These are phyloP conservation scores for Chaetomium olivaceum DNA, from an alignment of 2,329 filamentous ascomycete genomes.

Conservation along the genomic window DNA sequence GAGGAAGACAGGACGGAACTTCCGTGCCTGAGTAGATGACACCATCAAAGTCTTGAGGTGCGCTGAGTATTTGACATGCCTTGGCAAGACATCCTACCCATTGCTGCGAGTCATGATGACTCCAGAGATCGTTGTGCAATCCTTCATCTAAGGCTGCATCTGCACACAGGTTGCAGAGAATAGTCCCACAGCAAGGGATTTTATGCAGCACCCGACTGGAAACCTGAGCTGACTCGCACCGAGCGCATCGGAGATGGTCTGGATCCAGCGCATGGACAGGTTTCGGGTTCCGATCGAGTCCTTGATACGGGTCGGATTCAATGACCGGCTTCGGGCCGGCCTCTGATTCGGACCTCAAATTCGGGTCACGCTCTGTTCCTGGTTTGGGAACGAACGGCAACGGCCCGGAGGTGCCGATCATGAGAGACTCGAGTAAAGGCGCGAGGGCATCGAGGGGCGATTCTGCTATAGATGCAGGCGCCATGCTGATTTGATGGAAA, in stretches of 20 bases:
- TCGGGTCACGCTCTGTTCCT: not conserved
- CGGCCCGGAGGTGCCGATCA: not conserved
- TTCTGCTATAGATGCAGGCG: not conserved
- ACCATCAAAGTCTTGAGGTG: not conserved
- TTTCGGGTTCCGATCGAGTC: not conserved
- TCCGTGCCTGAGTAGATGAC: not conserved
- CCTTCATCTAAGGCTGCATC: not conserved
- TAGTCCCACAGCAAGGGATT: not conserved
- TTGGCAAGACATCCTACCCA: slow-evolving; percentile 14
- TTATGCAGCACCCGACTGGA: not conserved
- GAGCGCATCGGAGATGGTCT: not conserved
- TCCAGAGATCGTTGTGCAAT: slow-evolving; percentile 4
- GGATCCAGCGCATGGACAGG: too few species aligned
- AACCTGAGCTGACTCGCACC: not conserved
- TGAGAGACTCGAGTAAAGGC: slow-evolving; percentile 7
- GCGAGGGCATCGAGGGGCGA: slow-evolving; percentile 8
- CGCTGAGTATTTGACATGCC: not conserved
- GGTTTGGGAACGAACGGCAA: not conserved
- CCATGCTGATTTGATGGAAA: not conserved
- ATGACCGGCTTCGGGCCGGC: too few species aligned
- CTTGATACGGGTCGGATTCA: not conserved
- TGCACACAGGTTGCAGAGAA: not conserved
- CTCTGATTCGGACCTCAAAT: not conserved
- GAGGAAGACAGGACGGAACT: not conserved
- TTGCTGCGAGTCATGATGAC: not conserved